These are phyloP conservation scores for Colletotrichum navitas DNA, from an alignment of 2,329 filamentous ascomycete species.

Conservation along the genomic window DNA sequence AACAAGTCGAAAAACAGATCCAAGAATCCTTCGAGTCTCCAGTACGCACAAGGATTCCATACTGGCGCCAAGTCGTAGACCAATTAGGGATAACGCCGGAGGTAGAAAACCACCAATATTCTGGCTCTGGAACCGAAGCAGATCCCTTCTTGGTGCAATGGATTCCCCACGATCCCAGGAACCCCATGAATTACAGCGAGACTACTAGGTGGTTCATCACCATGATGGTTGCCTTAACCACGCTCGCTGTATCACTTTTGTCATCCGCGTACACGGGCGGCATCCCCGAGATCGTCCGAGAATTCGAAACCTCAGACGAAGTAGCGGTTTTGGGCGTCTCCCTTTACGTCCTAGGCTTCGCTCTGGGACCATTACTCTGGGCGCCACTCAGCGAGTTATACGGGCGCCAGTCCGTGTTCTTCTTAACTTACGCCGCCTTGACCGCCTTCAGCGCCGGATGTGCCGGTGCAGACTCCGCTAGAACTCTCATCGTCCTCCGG, in stretches of 20 bases:
- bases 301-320: constrained; percentile 62
- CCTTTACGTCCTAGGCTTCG: constrained; percentile 63
- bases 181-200: constrained; percentile 68
- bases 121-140: constrained; percentile 69
- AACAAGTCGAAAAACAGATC: background rate
- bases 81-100: constrained; percentile 14
- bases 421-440: constrained; percentile 66
- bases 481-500: constrained; percentile 70
- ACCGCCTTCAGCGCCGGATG: constrained; percentile 72
- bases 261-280: constrained; percentile 72
- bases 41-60: background rate
- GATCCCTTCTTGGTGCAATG: constrained; percentile 75
- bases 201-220: constrained; percentile 73
- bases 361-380: constrained; percentile 73
- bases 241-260: constrained; percentile 73
- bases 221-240: constrained; percentile 69
- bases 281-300: constrained; percentile 60
- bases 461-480: constrained; percentile 68
- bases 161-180: constrained; percentile 71
- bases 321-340: constrained; percentile 61
- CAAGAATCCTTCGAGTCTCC: constrained; percentile 2
- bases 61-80: constrained; percentile 8
- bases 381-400: constrained; percentile 74
- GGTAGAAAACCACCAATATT: constrained; percentile 61
- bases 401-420: constrained; percentile 69